These are phyloP conservation scores for Curvularia spicifera DNA, from an alignment of 2,329 filamentous ascomycete species.

Conservation along the genomic window DNA sequence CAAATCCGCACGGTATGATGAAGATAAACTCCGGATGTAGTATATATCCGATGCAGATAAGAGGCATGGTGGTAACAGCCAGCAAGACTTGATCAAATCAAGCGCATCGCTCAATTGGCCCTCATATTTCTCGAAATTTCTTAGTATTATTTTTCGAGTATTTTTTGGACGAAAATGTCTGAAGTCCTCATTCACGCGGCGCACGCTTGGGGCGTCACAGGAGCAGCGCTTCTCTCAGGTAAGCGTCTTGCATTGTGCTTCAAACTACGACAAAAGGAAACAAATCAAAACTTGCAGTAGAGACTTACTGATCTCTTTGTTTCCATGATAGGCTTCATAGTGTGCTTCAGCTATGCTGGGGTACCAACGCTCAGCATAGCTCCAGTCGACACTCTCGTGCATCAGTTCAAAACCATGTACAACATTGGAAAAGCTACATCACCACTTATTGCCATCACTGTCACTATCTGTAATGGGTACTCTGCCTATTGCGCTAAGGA, in stretches of 20 bases:
- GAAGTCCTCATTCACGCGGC: background rate
- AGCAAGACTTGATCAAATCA: background rate
- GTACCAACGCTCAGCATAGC: conserved; percentile 11
- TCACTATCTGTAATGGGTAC: conserved; percentile 10
- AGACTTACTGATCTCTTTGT: background rate
- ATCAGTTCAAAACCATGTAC: conserved; percentile 14
- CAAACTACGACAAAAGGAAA: background rate
- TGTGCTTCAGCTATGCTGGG: conserved; percentile 12
- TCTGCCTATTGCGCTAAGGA: conserved; percentile 5
- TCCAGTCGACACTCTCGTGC: conserved; percentile 8
- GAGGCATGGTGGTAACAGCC: background rate
- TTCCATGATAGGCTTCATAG: conserved; percentile 3
- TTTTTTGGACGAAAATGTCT: background rate
- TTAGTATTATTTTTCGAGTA: background rate
- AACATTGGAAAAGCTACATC: conserved; percentile 11
- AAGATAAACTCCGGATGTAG: background rate
- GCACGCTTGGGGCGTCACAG: conserved; percentile 4
- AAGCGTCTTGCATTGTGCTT: background rate
- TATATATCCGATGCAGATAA: background rate
- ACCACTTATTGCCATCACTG: conserved; percentile 5
- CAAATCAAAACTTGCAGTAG: background rate
- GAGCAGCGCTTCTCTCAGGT: conserved; percentile 10
- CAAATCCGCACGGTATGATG: background rate
- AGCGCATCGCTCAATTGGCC: background rate
- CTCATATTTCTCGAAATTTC: background rate